Conservation (phyloP, 805 yeast genomes). For the Diddensiella santjacobensis region DNA sequence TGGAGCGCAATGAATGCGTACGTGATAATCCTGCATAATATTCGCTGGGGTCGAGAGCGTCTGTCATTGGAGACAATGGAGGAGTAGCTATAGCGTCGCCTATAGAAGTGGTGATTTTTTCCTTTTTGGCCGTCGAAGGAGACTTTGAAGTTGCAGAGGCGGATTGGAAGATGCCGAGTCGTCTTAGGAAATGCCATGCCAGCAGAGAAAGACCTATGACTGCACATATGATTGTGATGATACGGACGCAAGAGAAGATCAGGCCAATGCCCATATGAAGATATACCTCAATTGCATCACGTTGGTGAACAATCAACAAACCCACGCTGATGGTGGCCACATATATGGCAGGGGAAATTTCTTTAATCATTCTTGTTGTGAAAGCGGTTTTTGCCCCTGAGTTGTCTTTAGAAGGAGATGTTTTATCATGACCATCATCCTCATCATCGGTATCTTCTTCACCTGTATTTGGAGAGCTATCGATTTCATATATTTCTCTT, state of each 20-base stretch:
- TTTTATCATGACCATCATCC: background rate
- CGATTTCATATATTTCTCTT: background rate
- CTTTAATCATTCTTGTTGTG: background rate
- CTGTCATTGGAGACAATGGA: constrained; percentile 1
- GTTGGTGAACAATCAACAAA: constrained; percentile 19
- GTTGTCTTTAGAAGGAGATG: background rate
- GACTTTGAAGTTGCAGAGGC: background rate
- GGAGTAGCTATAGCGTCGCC: background rate
- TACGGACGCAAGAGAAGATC: constrained; percentile 14
- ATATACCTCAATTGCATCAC: constrained; percentile 17
- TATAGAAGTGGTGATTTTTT: background rate
- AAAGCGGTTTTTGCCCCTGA: background rate
- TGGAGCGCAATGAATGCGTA: background rate
- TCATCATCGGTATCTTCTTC: background rate
- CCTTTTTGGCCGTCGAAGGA: background rate
- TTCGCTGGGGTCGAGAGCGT: background rate
- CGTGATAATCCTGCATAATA: background rate
- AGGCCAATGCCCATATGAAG: constrained; percentile 14
- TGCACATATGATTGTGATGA: constrained; percentile 11
- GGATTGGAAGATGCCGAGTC: background rate
- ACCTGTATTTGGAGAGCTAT: background rate
- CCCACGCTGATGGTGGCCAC: constrained; percentile 20
- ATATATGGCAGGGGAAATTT: constrained; percentile 20
- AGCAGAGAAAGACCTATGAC: constrained; percentile 12
- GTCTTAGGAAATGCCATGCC: background rate